A percentile compares a stretch with the other conserved stretches of the same genome.
phyloP scores from a whole-genome alignment of 768 basidiomycete genomes.

The Lentinula detonsa region DNA sequence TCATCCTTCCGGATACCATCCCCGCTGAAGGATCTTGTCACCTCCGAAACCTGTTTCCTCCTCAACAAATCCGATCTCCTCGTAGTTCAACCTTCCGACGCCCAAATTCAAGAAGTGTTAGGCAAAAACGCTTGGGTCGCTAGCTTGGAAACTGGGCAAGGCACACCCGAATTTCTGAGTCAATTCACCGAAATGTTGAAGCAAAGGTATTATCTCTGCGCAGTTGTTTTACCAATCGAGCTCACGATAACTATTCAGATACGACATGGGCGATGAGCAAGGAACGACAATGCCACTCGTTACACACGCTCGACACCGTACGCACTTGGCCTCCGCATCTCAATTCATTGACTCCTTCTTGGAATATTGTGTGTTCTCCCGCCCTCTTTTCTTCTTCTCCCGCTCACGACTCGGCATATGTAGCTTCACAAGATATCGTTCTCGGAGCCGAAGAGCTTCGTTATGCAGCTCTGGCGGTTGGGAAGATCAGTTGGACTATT shows the following conservation, averaged over 20 bases:
- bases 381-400: background rate
- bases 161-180: slow-evolving; percentile 52
- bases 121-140: slow-evolving; percentile 42
- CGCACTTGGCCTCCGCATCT: slow-evolving; percentile 63
- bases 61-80: slow-evolving; percentile 76
- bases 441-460: slow-evolving; percentile 83
- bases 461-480: slow-evolving; percentile 80
- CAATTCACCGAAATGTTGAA: slow-evolving; percentile 50
- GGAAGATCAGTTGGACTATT: slow-evolving; percentile 75
- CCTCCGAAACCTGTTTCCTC: slow-evolving; percentile 56
- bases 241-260: slow-evolving; percentile 15
- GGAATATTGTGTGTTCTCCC: slow-evolving; percentile 26
- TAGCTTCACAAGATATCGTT: slow-evolving; percentile 68
- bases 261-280: slow-evolving; percentile 17
- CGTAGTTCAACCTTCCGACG: background rate
- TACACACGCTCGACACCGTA: slow-evolving; percentile 75
- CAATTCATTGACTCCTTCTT: slow-evolving; percentile 61
- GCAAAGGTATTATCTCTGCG: slow-evolving; percentile 31
- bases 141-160: slow-evolving; percentile 56
- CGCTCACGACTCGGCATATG: slow-evolving; percentile 1
- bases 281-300: slow-evolving; percentile 52
- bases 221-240: background rate
- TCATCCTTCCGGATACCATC: slow-evolving; percentile 30
- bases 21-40: slow-evolving; percentile 44
- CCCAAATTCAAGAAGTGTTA: background rate